phyloP scores from a whole-genome alignment of 208 protist genomes.

The Leishmania gerbilli region DNA sequence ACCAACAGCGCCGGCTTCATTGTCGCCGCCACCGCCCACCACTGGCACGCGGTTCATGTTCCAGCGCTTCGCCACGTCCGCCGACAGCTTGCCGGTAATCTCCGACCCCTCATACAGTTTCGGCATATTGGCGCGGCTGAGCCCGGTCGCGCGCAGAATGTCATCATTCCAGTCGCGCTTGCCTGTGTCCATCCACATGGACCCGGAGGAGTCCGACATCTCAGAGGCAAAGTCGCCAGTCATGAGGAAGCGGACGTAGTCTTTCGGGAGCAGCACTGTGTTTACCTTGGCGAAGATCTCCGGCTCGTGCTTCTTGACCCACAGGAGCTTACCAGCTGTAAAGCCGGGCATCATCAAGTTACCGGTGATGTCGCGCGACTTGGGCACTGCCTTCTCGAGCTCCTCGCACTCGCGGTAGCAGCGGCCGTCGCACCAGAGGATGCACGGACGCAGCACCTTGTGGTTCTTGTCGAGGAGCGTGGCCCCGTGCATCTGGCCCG shows the following conservation, averaged over 20 bases:
- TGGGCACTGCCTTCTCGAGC: conserved; percentile 60
- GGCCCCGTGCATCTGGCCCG: conserved; percentile 74
- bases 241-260: conserved; percentile 74
- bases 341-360: conserved; percentile 89
- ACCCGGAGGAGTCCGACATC: conserved; percentile 74
- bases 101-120: conserved; percentile 71
- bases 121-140: conserved; percentile 70
- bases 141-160: conserved; percentile 61
- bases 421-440: conserved; percentile 81
- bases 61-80: conserved; percentile 46
- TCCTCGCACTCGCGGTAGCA: conserved; percentile 67
- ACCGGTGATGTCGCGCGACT: conserved; percentile 61
- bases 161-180: conserved; percentile 72
- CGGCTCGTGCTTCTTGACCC: conserved; percentile 75
- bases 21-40: conserved; percentile 76
- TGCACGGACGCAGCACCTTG: conserved; percentile 73
- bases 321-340: conserved; percentile 78
- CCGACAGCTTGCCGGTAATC: conserved; percentile 51
- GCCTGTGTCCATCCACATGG: conserved; percentile 75
- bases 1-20: conserved; percentile 73
- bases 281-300: conserved; percentile 54
- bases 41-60: conserved; percentile 63
- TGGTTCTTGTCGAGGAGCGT: conserved; percentile 63
- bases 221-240: conserved; percentile 71
- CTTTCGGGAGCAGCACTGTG: conserved; percentile 79